Evolutionary conservation across 2,329 filamentous ascomycete species (phyloP).

Genomic region (Graphium sp.): DNA sequence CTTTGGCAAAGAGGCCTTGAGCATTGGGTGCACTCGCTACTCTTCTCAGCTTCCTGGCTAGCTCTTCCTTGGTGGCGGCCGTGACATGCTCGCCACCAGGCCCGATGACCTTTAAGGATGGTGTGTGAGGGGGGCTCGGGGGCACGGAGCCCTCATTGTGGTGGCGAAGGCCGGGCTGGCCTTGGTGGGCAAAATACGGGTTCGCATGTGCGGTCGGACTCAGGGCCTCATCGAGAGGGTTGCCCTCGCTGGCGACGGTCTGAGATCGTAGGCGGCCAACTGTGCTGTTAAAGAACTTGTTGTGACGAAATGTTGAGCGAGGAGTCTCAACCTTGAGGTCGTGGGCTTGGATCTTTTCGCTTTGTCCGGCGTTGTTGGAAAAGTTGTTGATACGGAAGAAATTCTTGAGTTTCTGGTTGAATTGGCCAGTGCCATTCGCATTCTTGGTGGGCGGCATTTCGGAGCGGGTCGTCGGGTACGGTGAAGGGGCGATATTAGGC

Average conservation of each 20-base stretch:
- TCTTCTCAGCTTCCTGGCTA: conserved; percentile 80
- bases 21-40: conserved; percentile 96
- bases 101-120: conserved; percentile 56
- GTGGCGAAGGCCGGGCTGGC: conserved; percentile 80
- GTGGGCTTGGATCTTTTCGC: conserved; percentile 44
- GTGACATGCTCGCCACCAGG: conserved; percentile 53
- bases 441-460: conserved; percentile 37
- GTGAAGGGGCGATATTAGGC: conserved; percentile 4
- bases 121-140: conserved; percentile 82
- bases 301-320: conserved; percentile 54
- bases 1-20: conserved; percentile 66
- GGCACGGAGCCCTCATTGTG: conserved; percentile 90
- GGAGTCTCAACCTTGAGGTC: no score
- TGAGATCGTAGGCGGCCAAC: conserved; percentile 78
- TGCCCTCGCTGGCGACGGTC: conserved; percentile 85
- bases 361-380: conserved; percentile 24
- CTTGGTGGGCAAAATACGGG: conserved; percentile 94
- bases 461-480: conserved; percentile 3
- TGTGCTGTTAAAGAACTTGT: conserved; percentile 71
- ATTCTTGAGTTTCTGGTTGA: conserved; percentile 52
- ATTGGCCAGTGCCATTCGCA: conserved; percentile 35
- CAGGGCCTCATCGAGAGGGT: conserved; percentile 71
- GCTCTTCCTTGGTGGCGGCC: conserved; percentile 75
- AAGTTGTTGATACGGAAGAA: conserved; percentile 52
- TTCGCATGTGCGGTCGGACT: conserved; percentile 91